A percentile compares a stretch with the other conserved stretches of the same genome.
Conservation (phyloP, 257 asterid genomes). For the Solanum gandarillasii region DNA sequence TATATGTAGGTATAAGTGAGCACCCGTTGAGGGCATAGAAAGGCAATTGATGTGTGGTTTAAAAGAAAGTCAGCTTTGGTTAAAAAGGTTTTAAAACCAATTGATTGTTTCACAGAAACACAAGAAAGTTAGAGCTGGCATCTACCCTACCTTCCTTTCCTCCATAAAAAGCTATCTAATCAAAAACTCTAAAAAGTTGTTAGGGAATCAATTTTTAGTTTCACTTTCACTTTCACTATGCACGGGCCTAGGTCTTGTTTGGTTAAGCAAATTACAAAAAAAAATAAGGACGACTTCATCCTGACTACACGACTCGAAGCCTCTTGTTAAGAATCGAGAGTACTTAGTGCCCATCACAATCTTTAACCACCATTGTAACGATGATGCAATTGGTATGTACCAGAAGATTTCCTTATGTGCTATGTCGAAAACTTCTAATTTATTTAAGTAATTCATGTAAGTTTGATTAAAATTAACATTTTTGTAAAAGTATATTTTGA, state of each 20-base stretch:
- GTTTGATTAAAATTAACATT: background rate
- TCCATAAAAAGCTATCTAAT: background rate
- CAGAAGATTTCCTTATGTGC: background rate
- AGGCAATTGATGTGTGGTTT: background rate
- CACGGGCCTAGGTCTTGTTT: background rate
- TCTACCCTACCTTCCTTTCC: slow-evolving; percentile 1
- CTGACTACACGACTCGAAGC: background rate
- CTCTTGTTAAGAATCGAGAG: background rate
- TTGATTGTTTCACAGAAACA: background rate
- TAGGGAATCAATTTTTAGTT: background rate
- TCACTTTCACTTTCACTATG: slow-evolving; percentile 2
- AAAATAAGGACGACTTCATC: too few relatives aligned
- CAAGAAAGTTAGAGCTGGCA: background rate
- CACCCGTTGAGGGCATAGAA: background rate
- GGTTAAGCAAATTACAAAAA: background rate
- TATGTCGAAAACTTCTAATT: background rate
- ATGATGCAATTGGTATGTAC: background rate
- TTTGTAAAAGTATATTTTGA: background rate
- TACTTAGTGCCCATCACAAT: background rate
- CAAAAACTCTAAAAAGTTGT: background rate
- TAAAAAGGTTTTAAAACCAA: background rate
- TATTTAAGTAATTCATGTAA: background rate
- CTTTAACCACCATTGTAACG: background rate
- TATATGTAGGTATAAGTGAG: background rate
- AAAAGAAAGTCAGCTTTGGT: background rate